Evolutionary conservation across 2,329 filamentous ascomycete species (phyloP), one percentile per base, ranked within the genome.

Genomic region (Ilyonectria sp.): DNA sequence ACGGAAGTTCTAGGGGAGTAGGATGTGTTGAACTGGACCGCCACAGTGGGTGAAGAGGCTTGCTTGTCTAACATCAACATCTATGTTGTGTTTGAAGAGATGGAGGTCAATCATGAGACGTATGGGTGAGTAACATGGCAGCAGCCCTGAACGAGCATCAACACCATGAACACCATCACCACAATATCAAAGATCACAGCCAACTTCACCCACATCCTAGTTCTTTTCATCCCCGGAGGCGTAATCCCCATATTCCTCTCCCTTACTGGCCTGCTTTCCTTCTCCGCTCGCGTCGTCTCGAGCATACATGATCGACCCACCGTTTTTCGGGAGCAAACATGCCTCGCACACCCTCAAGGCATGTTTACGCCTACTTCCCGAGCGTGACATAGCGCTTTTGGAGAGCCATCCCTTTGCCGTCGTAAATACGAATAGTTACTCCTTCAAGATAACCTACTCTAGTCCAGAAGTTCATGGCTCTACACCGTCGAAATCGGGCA

Each of bases 351-450:
- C 68, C 40, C 31, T 68, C 26, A 43, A 53, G 76, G 0, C 67
- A 83, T 44, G 68, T 74, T 4, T 78, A 77, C 60, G 62, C 72
- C n/a, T 74, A 75, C 58, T 79, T 76, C 63, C 76, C 75, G 6
- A 74, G 69, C 3, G 31, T 78, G 2, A 64, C 63, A 33, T 77
- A 74, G 74, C 67, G 74, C 0, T 11, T 75, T 10, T 79, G 76
- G 78, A 79, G 63, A 79, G 71, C 33, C 77, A 79, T 13, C 78
- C 77, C 0, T 79, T 79, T 53, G 78, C 77, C 10, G 63, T 74
- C 1, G 69, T 55, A 26, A 49, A 47, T 10, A 35, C 29, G 35
- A 40, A 35, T 23, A 31, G 8, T 21, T 19, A 6, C 35, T 33
- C 21, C 7, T 11, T 6, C 23, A 49, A 43, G 40, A 4, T 7